Conservation (phyloP, 2,329 filamentous ascomycete genomes). For the Sporothrix sp. region DNA sequence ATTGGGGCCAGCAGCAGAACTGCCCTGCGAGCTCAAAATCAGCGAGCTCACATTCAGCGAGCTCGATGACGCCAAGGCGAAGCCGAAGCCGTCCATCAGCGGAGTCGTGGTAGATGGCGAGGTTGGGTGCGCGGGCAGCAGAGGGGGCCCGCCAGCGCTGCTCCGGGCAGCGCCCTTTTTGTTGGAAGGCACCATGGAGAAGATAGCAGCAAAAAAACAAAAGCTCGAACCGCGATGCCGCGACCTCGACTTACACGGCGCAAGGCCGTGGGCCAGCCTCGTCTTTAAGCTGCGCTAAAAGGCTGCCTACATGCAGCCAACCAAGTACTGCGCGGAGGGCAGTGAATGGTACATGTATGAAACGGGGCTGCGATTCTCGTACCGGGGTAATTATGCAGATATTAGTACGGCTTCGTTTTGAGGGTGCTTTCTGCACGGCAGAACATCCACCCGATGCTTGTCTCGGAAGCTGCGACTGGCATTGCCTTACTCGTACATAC, state of each 20-base stretch:
- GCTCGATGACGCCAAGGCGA: constrained; percentile 3
- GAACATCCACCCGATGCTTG: not conserved
- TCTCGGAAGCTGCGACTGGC: too few relatives aligned
- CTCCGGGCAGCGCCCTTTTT: not conserved
- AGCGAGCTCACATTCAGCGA: not conserved
- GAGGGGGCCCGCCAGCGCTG: not conserved
- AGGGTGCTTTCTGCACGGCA: not conserved
- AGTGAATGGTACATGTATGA: too few relatives aligned
- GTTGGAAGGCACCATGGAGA: not conserved
- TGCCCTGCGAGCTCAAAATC: not conserved
- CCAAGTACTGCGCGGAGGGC: not conserved
- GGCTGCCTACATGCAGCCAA: constrained; percentile 1
- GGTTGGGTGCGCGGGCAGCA: not conserved
- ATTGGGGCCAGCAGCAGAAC: not conserved
- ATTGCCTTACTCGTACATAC: too few relatives aligned
- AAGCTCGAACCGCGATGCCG: not conserved
- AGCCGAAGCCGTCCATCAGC: not conserved
- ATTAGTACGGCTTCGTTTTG: too few relatives aligned
- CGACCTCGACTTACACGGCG: not conserved
- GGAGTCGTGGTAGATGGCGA: not conserved
- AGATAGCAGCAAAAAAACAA: not conserved
- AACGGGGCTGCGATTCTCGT: not conserved
- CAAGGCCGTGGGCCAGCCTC: not conserved
- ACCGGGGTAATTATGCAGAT: constrained; percentile 1
- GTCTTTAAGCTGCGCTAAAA: constrained; percentile 1